Evolutionary conservation across 2,329 filamentous ascomycete genomes (phyloP), one percentile per base, ranked within the genome.

Genomic region (Knoxdaviesia capensis): DNA sequence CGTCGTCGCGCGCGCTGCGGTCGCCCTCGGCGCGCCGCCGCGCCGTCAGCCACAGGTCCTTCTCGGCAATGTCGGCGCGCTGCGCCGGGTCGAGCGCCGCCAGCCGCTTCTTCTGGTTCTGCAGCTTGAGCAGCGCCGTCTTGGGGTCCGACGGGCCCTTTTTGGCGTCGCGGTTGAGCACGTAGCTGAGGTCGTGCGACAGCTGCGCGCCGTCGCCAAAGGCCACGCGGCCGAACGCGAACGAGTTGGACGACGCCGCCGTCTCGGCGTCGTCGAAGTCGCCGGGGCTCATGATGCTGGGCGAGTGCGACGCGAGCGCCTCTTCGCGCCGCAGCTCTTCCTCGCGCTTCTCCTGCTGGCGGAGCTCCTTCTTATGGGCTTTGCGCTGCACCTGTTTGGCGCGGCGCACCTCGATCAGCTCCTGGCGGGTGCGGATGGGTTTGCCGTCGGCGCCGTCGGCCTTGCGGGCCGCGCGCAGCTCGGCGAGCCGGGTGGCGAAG

Each of bases 11-110:
- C 33, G 94, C 79, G n/a, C n/a, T n/a, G 55, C 84, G 82, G 54
- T 94, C 87, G 40, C 90, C 90, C 56, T 93, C 83, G 1, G 80
- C 85, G 29, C 81, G 77, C 59, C 85, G 84, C 59, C 88, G 80
- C 3, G 90, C 90, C 39, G 82, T 88, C 45, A 94, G 67, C 90
- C 90, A 98, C 44, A 78, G 66, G 53, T 98, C 88, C 65, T 96
- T 96, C 59, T 94, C 84, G 46, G 86, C 77, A 38, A 96, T 79
- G 45, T 93, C 83, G 47, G 77, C 77, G 43, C 81, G 80, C 63
- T 94, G 93, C 49, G 75, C 72, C 1, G 79, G 74, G 51, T 88
- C 81, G 53, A 94, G 72, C 31, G 65, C 71, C 38, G 77, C 71
- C 31, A 96, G 63, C 31, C 86, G 79, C 52, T 79, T 76, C 62